Conservation (phyloP, 352 stramenopile genomes). For the Phytopythium litorale region DNA sequence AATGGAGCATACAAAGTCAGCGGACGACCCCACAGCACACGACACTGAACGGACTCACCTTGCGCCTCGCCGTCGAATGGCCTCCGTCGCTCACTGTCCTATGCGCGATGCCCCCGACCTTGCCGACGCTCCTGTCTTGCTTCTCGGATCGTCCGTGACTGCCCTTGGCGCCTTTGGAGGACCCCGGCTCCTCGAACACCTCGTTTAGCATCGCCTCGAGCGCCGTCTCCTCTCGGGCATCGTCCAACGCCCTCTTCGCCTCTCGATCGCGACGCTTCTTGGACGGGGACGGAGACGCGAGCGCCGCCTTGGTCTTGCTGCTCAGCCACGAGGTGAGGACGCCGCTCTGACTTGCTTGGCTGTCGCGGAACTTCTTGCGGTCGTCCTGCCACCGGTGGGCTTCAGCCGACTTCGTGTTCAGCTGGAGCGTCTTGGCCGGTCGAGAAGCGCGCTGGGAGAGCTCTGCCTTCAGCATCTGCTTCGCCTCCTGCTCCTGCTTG, state of each 20-base stretch:
- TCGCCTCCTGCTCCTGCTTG: slow-evolving; percentile 12
- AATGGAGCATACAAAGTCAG: neutral
- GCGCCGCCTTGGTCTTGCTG: slow-evolving; percentile 11
- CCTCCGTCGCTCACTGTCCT: neutral
- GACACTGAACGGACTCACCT: neutral
- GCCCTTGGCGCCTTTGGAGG: neutral
- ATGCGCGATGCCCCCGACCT: neutral
- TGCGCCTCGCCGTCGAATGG: neutral
- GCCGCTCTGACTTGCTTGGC: slow-evolving; percentile 3
- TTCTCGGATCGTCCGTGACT: neutral
- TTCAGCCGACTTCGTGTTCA: slow-evolving; percentile 4
- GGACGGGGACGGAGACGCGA: neutral
- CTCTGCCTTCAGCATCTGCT: slow-evolving; percentile 10
- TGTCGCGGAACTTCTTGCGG: slow-evolving; percentile 12
- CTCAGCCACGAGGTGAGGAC: slow-evolving; percentile 13
- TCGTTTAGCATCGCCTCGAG: neutral
- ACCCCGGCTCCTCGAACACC: neutral
- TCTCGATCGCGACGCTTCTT: neutral
- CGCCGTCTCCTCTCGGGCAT: neutral
- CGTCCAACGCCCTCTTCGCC: neutral
- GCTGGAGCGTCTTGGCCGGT: neutral
- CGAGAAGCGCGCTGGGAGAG: neutral
- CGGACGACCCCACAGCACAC: neutral
- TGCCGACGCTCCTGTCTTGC: neutral
- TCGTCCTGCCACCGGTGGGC: slow-evolving; percentile 18